A percentile compares a stretch with the other conserved stretches of the same genome.
These are phyloP conservation scores for Alnus glutinosa DNA, from an alignment of 306 rosid genomes.

Conservation along the genomic window DNA sequence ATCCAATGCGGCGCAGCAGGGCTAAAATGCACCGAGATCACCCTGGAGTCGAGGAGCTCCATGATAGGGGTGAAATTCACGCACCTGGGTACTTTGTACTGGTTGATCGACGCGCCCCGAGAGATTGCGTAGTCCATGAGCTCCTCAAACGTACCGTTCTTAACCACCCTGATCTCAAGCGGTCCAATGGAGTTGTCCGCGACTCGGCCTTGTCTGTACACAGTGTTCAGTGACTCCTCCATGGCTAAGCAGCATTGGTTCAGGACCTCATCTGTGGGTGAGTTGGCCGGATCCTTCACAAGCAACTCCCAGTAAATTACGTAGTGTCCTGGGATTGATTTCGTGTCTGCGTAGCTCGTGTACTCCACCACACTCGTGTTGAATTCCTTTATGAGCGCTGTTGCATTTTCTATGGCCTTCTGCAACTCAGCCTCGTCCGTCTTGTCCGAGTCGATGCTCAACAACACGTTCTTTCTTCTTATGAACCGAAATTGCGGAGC, in stretches of 20 bases:
- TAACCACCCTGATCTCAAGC: conserved; percentile 80
- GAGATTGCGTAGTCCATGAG: conserved; percentile 94
- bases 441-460: conserved; percentile 83
- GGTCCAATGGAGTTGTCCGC: conserved; percentile 89
- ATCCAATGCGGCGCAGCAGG: conserved; percentile 80
- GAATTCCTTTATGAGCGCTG: conserved; percentile 41
- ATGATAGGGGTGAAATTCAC: conserved; percentile 80
- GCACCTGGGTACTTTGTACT: conserved; percentile 91
- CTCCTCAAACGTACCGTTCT: conserved; percentile 88
- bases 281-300: conserved; percentile 47
- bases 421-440: conserved; percentile 90
- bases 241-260: conserved; percentile 67
- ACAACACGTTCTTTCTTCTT: conserved; percentile 72
- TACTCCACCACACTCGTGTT: conserved; percentile 76
- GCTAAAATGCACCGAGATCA: conserved; percentile 75
- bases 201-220: conserved; percentile 81
- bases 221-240: conserved; percentile 80
- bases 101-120: conserved; percentile 88
- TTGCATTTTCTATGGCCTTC: conserved; percentile 63
- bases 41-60: conserved; percentile 81
- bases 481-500: conserved; percentile 77
- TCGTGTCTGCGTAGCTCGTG: conserved; percentile 71
- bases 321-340: conserved; percentile 86
- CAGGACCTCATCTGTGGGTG: conserved; percentile 48
- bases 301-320: conserved; percentile 89